Base-by-base conservation (phyloP, 495 filamentous ascomycete genomes). In the Xylaria scruposa region DNA sequence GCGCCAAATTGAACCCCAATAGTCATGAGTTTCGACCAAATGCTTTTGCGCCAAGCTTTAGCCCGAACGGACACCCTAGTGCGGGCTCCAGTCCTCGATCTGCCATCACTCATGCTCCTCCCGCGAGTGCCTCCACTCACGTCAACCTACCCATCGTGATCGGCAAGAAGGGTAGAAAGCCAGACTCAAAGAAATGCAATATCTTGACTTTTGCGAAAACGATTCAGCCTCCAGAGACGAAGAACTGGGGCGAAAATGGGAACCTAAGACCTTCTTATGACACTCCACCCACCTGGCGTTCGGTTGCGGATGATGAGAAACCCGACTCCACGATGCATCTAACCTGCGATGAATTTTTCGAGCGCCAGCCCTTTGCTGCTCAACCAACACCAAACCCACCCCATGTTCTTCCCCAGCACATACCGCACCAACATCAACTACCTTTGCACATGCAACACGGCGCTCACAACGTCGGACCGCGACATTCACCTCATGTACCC, bases 1-100 rank as follows among this genome's bases (percentile, higher is more conserved):
- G 88, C 12, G 85, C 85, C 33, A 91, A 93, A 78, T 88, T 97
- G 82, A 97, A 97, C 74, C 93, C 92, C 2, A 90, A 89, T 62
- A 94, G 91, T 40, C 86, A 90, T 75, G 94, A 97, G 76, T 97
- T 97, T 82, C 89, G 91, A 73, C 94, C 94, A 4, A 95, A 90
- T 75, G 89, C 93, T 10, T 90, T 91, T 49, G 94, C 94, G 4
- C 90, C 85, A 56, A 84, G 91, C 0, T 97, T 97, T 81, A 93
- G 88, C 71, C 94, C 93, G n/a, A 87, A 85, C 73, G 87, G 85
- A 47, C 80, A 85, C 72, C 87, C 85, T 61, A 91, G 88, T 73
- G 85, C 83, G 70, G 84, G 88, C 21, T 92, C 91, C 21, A 94
- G 90, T 77, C 90, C 92, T 13, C 86, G 87, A 62, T 84, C 89